Evolutionary conservation across 2,329 filamentous ascomycete genomes (phyloP).

Genomic region (Beauveria medogensis): DNA sequence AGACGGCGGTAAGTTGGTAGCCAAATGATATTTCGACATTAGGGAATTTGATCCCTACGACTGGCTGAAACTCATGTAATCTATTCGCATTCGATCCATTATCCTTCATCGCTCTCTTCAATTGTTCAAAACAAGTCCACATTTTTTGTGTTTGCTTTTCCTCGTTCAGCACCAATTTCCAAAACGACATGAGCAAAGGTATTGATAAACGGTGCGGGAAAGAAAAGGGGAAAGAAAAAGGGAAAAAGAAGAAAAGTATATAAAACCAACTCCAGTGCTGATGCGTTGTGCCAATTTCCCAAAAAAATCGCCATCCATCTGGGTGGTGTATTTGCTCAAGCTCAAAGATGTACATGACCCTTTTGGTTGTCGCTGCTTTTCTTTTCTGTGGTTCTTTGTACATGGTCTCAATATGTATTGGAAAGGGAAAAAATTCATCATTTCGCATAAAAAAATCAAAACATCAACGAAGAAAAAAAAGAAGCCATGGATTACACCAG

Average conservation of each 20-base stretch:
- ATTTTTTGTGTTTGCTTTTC: no score
- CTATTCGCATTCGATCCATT: constrained; percentile 1
- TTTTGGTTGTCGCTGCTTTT: no score
- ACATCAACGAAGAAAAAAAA: neutral
- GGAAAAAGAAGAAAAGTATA: neutral
- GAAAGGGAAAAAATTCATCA: neutral
- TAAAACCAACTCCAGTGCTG: constrained; percentile 6
- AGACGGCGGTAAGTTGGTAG: neutral
- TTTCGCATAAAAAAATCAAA: neutral
- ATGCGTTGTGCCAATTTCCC: constrained; percentile 2
- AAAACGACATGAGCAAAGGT: no score
- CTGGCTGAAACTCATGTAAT: neutral
- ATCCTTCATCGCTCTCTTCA: neutral
- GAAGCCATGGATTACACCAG: constrained; percentile 29
- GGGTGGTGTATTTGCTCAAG: neutral
- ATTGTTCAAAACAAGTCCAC: no score
- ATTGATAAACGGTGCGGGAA: no score
- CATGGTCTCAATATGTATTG: neutral
- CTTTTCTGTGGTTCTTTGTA: neutral
- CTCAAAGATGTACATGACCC: neutral
- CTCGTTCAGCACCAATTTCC: no score
- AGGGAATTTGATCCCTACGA: neutral
- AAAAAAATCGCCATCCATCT: constrained; percentile 1
- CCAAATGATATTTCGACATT: neutral
- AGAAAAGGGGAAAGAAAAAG: neutral